Evolutionary conservation across 805 yeast species (phyloP).

Genomic region (Jamesozyma hellenica): DNA sequence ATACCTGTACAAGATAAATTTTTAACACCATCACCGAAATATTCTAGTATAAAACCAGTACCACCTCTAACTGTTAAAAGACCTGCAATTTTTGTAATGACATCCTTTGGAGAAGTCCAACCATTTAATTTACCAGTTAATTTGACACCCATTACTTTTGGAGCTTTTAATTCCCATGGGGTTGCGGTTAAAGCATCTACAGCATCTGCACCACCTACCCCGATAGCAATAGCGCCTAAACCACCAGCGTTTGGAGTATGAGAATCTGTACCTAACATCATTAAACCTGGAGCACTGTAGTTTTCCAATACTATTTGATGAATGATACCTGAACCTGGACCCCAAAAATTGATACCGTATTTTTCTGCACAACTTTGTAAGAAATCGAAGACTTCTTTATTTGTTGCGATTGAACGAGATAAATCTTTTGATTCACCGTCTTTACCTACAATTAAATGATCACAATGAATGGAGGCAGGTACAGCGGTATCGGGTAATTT

Average conservation of each 20-base stretch:
- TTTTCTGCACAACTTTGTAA: constrained; percentile 85
- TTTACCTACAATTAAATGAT: constrained; percentile 94
- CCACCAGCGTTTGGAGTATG: constrained; percentile 99
- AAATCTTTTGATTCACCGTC: constrained; percentile 84
- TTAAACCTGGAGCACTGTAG: constrained; percentile 91
- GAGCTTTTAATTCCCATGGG: constrained; percentile 99
- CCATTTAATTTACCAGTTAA: constrained; percentile 82
- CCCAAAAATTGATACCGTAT: constrained; percentile 97
- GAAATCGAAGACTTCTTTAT: constrained; percentile 93
- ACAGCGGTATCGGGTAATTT: constrained; percentile 81
- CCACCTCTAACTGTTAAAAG: constrained; percentile 93
- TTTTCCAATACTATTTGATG: constrained; percentile 97
- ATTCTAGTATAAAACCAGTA: constrained; percentile 92
- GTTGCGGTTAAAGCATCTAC: constrained; percentile 95
- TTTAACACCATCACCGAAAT: constrained; percentile 90
- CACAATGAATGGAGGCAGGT: constrained; percentile 95
- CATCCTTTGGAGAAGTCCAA: constrained; percentile 97
- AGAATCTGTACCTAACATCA: constrained; percentile 97
- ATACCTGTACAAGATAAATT: constrained; percentile 92
- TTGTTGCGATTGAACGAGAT: constrained; percentile 67
- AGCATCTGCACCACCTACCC: constrained; percentile 99
- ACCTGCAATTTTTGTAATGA: constrained; percentile 88
- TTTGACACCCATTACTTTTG: constrained; percentile 87
- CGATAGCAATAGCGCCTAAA: constrained; percentile 94
- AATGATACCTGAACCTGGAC: constrained; percentile 97